Evolutionary conservation across 148 eudicot genomes (phyloP).

Genomic region (Vaccinium corymbosum): DNA sequence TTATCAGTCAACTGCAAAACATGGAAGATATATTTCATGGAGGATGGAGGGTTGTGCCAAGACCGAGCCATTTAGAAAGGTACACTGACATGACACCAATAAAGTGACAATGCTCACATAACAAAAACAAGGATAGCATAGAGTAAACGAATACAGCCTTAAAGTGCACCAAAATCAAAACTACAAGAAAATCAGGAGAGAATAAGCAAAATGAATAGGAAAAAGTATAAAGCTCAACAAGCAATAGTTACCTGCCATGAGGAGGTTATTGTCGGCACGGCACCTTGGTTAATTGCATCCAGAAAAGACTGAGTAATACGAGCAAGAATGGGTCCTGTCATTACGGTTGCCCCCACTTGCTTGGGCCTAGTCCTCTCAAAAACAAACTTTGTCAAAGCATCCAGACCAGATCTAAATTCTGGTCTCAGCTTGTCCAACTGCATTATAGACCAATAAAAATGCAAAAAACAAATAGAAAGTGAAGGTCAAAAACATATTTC

Average conservation of each 20-base stretch:
- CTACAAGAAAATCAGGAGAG: not conserved
- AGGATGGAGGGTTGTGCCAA: not conserved
- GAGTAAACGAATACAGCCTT: not conserved
- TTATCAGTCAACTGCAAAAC: not conserved
- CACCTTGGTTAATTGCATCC: constrained; percentile 94
- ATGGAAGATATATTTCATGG: not conserved
- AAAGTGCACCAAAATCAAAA: not conserved
- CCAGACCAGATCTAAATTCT: constrained; percentile 84
- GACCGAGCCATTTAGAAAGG: not conserved
- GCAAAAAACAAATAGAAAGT: not conserved
- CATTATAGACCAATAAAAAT: constrained; percentile 13
- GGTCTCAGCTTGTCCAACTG: constrained; percentile 88
- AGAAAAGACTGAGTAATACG: constrained; percentile 87
- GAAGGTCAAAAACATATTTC: not conserved
- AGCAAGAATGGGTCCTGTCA: constrained; percentile 95
- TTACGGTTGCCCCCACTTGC: constrained; percentile 82
- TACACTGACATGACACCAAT: not conserved
- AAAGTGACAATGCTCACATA: not conserved
- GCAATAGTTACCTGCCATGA: constrained; percentile 81
- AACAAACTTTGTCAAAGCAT: constrained; percentile 83
- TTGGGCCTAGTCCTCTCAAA: constrained; percentile 97
- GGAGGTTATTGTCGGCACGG: constrained; percentile 94
- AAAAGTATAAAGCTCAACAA: constrained; percentile 9
- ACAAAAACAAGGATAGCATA: not conserved
- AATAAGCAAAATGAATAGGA: not conserved